Evolutionary conservation across 176 grass and related monocot genomes (phyloP).

Genomic region (Urochloa ruziziensis): DNA sequence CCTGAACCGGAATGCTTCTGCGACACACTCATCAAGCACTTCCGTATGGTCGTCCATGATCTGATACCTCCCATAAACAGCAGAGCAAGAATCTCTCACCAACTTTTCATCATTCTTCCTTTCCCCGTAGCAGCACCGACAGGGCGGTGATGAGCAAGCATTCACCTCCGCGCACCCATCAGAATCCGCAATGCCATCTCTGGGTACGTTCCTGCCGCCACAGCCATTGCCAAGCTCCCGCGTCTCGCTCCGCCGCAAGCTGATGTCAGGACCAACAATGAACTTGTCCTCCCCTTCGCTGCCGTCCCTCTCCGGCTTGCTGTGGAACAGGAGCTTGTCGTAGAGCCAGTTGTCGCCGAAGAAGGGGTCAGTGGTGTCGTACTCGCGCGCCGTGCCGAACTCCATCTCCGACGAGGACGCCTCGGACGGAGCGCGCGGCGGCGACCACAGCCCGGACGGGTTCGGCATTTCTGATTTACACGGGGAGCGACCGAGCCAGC

Average conservation of each 20-base stretch:
- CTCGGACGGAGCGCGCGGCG: constrained; percentile 53
- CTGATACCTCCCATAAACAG: constrained; percentile 80
- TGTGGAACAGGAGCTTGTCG: constrained; percentile 32
- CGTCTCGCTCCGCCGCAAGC: constrained; percentile 7
- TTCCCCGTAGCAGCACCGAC: constrained; percentile 43
- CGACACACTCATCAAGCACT: constrained; percentile 63
- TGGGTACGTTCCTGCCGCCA: background rate
- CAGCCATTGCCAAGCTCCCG: background rate
- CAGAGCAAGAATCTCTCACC: constrained; percentile 37
- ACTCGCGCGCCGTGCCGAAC: constrained; percentile 76
- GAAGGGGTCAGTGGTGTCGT: constrained; percentile 54
- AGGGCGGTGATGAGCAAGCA: constrained; percentile 38
- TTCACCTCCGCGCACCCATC: constrained; percentile 31
- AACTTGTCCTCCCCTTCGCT: constrained; percentile 78
- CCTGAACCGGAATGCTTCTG: constrained; percentile 37
- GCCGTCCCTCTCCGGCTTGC: constrained; percentile 13
- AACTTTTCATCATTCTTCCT: constrained; percentile 31
- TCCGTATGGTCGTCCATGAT: constrained; percentile 84
- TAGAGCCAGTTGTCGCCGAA: constrained; percentile 65
- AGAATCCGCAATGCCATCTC: background rate
- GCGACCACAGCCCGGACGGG: constrained; percentile 76
- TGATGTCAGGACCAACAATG: constrained; percentile 35
- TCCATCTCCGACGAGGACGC: constrained; percentile 68
- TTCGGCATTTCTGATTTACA: constrained; percentile 58
- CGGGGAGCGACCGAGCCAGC: background rate